Percentiles rank a stretch among this genome's conserved stretches.
These are phyloP conservation scores for Fusarium buharicum DNA, from an alignment of 2,329 filamentous ascomycete species.

Conservation along the genomic window DNA sequence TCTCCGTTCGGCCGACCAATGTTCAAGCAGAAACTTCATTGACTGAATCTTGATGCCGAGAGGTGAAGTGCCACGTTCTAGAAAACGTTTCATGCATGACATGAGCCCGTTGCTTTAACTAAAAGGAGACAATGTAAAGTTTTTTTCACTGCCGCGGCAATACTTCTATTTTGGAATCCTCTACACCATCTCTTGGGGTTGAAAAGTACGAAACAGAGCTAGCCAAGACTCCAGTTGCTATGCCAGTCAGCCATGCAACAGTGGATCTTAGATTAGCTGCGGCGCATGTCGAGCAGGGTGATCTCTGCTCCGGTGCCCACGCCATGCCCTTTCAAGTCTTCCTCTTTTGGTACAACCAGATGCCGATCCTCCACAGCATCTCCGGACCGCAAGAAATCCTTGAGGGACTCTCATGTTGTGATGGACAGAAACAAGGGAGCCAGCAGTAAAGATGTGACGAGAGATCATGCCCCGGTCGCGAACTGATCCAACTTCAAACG, in stretches of 20 bases:
- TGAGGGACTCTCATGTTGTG: neutral
- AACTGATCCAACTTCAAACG: neutral
- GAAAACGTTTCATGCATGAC: neutral
- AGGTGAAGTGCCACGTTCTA: neutral
- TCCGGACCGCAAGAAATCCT: neutral
- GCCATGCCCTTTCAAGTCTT: neutral
- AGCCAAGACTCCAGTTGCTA: neutral
- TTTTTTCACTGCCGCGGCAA: no score
- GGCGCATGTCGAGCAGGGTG: neutral
- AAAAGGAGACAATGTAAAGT: no score
- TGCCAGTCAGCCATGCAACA: neutral
- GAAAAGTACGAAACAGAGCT: neutral
- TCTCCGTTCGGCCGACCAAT: conserved; percentile 18
- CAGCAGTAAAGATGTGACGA: neutral
- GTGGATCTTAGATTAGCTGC: neutral
- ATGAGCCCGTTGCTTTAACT: neutral
- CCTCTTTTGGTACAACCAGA: neutral
- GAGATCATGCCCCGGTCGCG: neutral
- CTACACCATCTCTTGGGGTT: no score
- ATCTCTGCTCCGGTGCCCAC: neutral
- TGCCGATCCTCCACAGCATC: conserved; percentile 7
- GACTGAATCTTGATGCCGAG: neutral
- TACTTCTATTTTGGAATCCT: no score
- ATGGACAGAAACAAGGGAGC: neutral
- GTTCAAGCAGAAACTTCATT: neutral